Percentiles rank a stretch among this genome's conserved stretches.
Evolutionary conservation across 2,329 filamentous ascomycete genomes (phyloP).

Genomic region (Fusarium lyarnte): DNA sequence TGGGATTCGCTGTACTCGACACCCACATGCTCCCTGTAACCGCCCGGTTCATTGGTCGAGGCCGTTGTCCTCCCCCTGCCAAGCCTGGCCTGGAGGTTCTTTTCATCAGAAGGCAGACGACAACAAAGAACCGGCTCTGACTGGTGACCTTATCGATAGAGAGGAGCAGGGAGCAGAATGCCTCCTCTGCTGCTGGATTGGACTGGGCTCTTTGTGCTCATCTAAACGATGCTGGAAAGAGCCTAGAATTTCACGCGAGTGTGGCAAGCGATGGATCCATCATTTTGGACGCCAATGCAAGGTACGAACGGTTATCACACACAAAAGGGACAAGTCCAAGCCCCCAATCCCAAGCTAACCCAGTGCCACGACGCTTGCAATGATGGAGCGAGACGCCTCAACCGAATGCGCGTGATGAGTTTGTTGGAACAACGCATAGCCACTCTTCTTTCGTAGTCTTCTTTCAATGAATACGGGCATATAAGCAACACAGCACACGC

Average conservation of each 20-base stretch:
- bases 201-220: slow-evolving; percentile 29
- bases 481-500: not conserved
- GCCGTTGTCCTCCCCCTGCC: slow-evolving; percentile 35
- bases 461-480: slow-evolving; percentile 3
- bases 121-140: slow-evolving; percentile 10
- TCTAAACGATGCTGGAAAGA: slow-evolving; percentile 23
- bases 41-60: slow-evolving; percentile 37
- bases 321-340: slow-evolving; percentile 16
- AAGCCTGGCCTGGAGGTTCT: slow-evolving; percentile 29
- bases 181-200: slow-evolving; percentile 22
- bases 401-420: slow-evolving; percentile 25
- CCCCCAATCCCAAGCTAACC: slow-evolving; percentile 6
- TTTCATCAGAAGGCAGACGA: slow-evolving; percentile 3
- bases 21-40: slow-evolving; percentile 18
- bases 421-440: slow-evolving; percentile 5
- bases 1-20: slow-evolving; percentile 22
- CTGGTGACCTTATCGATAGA: slow-evolving; percentile 28
- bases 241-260: slow-evolving; percentile 20
- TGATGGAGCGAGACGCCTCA: slow-evolving; percentile 26
- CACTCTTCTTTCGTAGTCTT: not conserved
- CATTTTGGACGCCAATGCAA: slow-evolving; percentile 32
- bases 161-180: not conserved
- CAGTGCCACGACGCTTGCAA: slow-evolving; percentile 29
- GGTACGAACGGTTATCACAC: slow-evolving; percentile 36
- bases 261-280: slow-evolving; percentile 18